Conservation (phyloP, 208 protist species). For the Phytomonas sp. region DNA sequence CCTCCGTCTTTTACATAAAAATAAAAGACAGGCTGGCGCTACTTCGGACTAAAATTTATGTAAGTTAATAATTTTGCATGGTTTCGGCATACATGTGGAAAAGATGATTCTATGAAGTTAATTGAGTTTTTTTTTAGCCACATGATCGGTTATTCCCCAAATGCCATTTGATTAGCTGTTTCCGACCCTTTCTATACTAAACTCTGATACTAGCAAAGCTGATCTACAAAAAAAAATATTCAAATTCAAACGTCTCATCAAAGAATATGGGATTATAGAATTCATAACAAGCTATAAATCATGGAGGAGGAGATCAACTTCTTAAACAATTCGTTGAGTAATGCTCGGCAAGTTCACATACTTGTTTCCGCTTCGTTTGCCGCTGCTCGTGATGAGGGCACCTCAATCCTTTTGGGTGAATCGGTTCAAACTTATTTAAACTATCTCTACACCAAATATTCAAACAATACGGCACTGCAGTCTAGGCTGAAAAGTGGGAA, state of each 20-base stretch:
- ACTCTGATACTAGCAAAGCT: not conserved
- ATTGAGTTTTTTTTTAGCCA: not conserved
- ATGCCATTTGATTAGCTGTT: not conserved
- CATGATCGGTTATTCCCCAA: not conserved
- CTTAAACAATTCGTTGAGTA: constrained; percentile 50
- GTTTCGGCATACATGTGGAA: no score
- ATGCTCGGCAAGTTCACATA: constrained; percentile 45
- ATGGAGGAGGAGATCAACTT: constrained; percentile 28
- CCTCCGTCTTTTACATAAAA: no score
- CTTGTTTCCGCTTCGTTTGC: constrained; percentile 45
- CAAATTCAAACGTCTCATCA: not conserved
- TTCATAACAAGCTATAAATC: not conserved
- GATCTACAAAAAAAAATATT: not conserved
- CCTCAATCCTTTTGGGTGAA: constrained; percentile 31
- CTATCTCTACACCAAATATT: constrained; percentile 37
- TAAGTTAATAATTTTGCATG: no score
- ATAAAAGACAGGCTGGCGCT: no score
- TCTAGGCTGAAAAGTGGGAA: constrained; percentile 25
- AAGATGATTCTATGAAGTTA: not conserved
- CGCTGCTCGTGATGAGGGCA: not conserved
- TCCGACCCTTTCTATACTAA: not conserved
- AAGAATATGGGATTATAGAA: not conserved
- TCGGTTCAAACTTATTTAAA: constrained; percentile 53
- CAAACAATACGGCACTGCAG: constrained; percentile 27
- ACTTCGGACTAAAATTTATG: no score